phyloP scores from a whole-genome alignment of 352 stramenopile species.

The Aphanomyces euteiches region DNA sequence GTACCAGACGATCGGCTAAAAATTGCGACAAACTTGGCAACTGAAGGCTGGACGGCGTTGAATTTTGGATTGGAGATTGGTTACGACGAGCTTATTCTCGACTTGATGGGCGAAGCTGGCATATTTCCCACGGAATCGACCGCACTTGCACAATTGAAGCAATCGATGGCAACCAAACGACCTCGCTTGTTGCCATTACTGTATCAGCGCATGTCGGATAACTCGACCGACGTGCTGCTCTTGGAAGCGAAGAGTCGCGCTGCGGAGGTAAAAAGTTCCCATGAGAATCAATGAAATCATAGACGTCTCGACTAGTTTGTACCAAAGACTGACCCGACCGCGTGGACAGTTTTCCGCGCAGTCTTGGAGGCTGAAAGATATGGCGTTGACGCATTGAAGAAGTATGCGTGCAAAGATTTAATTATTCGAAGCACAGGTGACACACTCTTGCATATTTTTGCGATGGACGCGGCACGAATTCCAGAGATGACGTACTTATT shows the following conservation, averaged over 20 bases:
- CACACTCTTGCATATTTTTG: conserved; percentile 47
- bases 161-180: conserved; percentile 43
- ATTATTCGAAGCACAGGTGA: conserved; percentile 50
- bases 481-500: conserved; percentile 43
- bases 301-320: conserved; percentile 6
- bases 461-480: conserved; percentile 37
- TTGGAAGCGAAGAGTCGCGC: no score
- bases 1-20: conserved; percentile 42
- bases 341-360: conserved; percentile 42
- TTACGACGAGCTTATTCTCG: conserved; percentile 36
- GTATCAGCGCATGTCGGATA: conserved; percentile 38
- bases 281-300: no score
- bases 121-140: conserved; percentile 41
- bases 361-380: conserved; percentile 40
- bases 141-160: conserved; percentile 39
- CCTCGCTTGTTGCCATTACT: conserved; percentile 41
- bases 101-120: conserved; percentile 38
- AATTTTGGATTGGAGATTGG: conserved; percentile 46
- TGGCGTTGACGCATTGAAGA: conserved; percentile 41
- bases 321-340: conserved; percentile 35
- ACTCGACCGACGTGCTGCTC: conserved; percentile 15
- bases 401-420: conserved; percentile 41
- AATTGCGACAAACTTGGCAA: conserved; percentile 39
- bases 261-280: no score
- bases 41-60: conserved; percentile 45